A percentile compares a stretch with the other conserved stretches of the same genome.
phyloP scores from a whole-genome alignment of 805 yeast species.

The Ogataea populi-albae region DNA sequence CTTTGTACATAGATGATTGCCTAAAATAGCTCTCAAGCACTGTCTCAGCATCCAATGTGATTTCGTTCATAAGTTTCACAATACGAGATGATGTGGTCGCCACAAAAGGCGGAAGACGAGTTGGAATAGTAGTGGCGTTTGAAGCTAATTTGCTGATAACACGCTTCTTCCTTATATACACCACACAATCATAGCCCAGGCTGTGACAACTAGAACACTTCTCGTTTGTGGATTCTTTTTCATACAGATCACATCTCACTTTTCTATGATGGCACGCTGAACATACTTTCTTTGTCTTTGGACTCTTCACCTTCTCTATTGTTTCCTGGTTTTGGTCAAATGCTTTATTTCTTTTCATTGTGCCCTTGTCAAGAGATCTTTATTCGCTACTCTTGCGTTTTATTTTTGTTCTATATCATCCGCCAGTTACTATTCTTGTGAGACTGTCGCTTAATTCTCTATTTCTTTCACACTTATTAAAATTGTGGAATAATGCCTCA shows the following conservation, averaged over 20 bases:
- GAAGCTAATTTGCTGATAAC: constrained; percentile 27
- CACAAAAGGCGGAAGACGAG: constrained; percentile 20
- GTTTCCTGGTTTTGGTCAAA: too few relatives aligned
- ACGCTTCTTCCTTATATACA: constrained; percentile 55
- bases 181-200: constrained; percentile 63
- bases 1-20: constrained; percentile 11
- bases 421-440: too few relatives aligned
- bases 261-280: constrained; percentile 68
- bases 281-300: constrained; percentile 65
- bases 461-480: too few relatives aligned
- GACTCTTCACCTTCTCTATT: too few relatives aligned
- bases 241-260: constrained; percentile 64
- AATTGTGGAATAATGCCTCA: too few relatives aligned
- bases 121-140: constrained; percentile 12
- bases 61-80: constrained; percentile 7
- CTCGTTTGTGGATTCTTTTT: constrained; percentile 31
- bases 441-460: too few relatives aligned
- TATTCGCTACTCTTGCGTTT: too few relatives aligned
- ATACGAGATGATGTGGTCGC: constrained; percentile 3
- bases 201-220: constrained; percentile 65
- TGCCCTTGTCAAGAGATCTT: too few relatives aligned
- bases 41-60: constrained; percentile 14
- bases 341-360: too few relatives aligned
- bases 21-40: constrained; percentile 6
- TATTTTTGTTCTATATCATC: too few relatives aligned